Base-by-base conservation (phyloP, 176 grass and related monocot species). In the Zea luxurians region DNA sequence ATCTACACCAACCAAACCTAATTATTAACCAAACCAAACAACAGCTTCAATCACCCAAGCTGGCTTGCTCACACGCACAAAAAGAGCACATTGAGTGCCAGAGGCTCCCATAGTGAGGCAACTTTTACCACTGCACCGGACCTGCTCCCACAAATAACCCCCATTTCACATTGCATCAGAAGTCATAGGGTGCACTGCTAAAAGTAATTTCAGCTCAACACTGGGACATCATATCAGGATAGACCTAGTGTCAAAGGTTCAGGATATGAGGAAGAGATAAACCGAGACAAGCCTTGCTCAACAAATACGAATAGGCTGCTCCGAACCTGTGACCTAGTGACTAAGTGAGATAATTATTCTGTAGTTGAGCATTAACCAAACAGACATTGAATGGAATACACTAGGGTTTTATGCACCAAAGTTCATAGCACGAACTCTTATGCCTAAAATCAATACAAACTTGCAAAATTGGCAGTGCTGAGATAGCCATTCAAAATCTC, bases 11-110 rank as follows among this genome's bases (percentile, higher is more conserved):
- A 49, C 47, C 64, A 53, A 70, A 80, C 38, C 16, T 55, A 74
- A 78, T 74, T 68, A 79, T 64, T 54, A 64, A 84, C 16, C 70
- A 66, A 69, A 66, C 50, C 75, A 61, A 61, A 62, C 68, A 61
- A 16, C 4, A 10, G 2, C 13, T 68, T 79, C 17, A 58, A 78
- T 71, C 73, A 73, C 18, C 67, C 78, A 64, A 21, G 63, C 43
- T 10, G 12, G 10, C 9, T 27, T 27, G 27, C 27, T 27, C 27
- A 27, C 27, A 27, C 1, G 27, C 27, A 27, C 27, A 27, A 27
- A 27, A 27, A 27, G 27, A 27, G 27, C 27, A 27, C 27, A 27
- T 27, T 27, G 27, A 27, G 27, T 27, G 27, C 27, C 27, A 27
- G 27, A 27, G 27, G 27, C 27, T 27, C 27, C 27, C 27, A 27